Evolutionary conservation across 2,329 filamentous ascomycete genomes (phyloP).

Genomic region (Simplicillium sp.): DNA sequence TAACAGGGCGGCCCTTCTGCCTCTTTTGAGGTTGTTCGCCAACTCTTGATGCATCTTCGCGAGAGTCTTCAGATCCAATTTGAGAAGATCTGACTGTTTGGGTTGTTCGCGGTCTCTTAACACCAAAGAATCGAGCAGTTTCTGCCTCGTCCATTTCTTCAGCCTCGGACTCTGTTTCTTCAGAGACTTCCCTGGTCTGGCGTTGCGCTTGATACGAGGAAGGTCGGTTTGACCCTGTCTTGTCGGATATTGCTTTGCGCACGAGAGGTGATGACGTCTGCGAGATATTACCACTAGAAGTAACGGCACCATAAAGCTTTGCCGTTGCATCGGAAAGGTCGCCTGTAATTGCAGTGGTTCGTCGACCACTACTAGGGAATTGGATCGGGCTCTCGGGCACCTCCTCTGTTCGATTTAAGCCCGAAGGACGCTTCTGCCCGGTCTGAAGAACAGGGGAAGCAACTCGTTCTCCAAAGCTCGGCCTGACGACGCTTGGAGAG

Average conservation of each 20-base stretch:
- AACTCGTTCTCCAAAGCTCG: not conserved
- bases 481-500: not conserved
- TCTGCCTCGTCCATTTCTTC: conserved; percentile 34
- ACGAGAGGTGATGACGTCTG: conserved; percentile 30
- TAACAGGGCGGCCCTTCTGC: not conserved
- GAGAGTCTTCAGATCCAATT: conserved; percentile 6
- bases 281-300: conserved; percentile 10
- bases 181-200: conserved; percentile 4
- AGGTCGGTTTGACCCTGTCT: conserved; percentile 8
- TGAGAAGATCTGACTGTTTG: not conserved
- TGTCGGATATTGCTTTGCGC: conserved; percentile 28
- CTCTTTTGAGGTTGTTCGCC: not conserved
- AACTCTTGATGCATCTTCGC: conserved; percentile 8
- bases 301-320: conserved; percentile 8
- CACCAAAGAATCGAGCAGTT: conserved; percentile 25
- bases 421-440: not conserved
- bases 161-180: conserved; percentile 11
- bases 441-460: not conserved
- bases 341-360: conserved; percentile 34
- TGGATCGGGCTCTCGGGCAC: conserved; percentile 43
- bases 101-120: not conserved
- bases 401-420: conserved; percentile 22
- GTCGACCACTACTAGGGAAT: conserved; percentile 46
- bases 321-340: conserved; percentile 22
- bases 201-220: not conserved